phyloP scores from a whole-genome alignment of 108 stramenopile genomes.

The Stephanodiscus triporus region DNA sequence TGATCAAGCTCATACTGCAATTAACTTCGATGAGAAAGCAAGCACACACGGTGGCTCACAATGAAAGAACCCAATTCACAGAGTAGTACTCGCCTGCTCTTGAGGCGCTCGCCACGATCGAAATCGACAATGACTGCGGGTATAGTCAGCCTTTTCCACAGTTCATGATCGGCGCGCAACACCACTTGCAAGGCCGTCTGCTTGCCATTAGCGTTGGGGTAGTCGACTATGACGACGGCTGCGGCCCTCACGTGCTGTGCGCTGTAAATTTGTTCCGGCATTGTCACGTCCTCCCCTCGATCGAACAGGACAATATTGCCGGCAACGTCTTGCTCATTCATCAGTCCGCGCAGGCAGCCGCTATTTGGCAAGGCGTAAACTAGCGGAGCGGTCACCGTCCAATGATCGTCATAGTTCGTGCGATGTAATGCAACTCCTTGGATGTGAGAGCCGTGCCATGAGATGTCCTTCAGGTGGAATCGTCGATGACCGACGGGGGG shows the following conservation, averaged over 20 bases:
- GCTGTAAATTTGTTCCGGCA: background rate
- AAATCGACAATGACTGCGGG: background rate
- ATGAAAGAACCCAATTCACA: background rate
- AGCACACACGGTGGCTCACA: background rate
- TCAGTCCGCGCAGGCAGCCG: background rate
- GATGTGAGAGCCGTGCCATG: background rate
- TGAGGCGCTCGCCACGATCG: background rate
- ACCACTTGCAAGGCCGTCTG: background rate
- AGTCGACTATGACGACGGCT: constrained; percentile 3
- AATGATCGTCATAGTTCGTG: constrained; percentile 3
- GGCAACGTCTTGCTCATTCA: background rate
- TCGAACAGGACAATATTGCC: background rate
- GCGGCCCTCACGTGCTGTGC: background rate
- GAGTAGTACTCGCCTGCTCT: background rate
- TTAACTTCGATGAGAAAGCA: background rate
- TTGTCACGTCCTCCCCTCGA: background rate
- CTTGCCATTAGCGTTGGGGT: background rate
- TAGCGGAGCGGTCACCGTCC: constrained; percentile 2
- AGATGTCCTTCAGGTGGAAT: constrained; percentile 7
- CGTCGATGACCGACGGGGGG: background rate
- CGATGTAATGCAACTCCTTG: background rate
- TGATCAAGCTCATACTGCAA: constrained; percentile 3
- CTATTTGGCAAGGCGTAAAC: constrained; percentile 2
- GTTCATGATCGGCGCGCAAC: background rate
- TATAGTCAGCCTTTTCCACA: background rate